Evolutionary conservation across 2,329 filamentous ascomycete species (phyloP).

Genomic region (Botrytis squamosa): DNA sequence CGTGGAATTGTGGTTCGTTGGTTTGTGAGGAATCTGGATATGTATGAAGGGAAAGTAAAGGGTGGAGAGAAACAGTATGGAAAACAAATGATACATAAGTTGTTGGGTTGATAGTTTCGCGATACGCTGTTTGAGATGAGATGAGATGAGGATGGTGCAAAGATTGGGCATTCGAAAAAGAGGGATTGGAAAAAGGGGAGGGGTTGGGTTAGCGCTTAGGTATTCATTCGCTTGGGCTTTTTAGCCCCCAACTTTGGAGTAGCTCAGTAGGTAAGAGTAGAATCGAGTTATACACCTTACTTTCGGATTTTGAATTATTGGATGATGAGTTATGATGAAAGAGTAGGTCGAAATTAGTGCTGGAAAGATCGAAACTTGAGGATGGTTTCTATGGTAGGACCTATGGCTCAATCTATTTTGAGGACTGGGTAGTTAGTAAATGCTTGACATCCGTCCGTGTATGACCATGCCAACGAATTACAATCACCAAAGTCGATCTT

Average conservation of each 20-base stretch:
- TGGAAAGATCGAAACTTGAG: not conserved
- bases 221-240: not conserved
- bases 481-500: not conserved
- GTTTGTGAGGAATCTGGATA: not conserved
- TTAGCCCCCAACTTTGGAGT: not conserved
- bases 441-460: not conserved
- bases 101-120: not conserved
- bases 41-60: not conserved
- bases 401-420: not conserved
- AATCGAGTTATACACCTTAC: slow-evolving; percentile 1
- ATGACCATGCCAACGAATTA: not conserved
- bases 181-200: not conserved
- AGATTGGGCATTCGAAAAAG: not conserved
- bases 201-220: not conserved
- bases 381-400: not conserved
- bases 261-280: too few relatives aligned
- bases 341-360: not conserved
- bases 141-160: not conserved
- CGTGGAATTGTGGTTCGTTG: not conserved
- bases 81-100: not conserved
- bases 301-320: not conserved
- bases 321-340: not conserved
- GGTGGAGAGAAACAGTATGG: not conserved
- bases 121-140: slow-evolving; percentile 1
- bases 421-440: not conserved